Evolutionary conservation across 2,329 filamentous ascomycete genomes (phyloP).

Genomic region (Sporothrix globosa): DNA sequence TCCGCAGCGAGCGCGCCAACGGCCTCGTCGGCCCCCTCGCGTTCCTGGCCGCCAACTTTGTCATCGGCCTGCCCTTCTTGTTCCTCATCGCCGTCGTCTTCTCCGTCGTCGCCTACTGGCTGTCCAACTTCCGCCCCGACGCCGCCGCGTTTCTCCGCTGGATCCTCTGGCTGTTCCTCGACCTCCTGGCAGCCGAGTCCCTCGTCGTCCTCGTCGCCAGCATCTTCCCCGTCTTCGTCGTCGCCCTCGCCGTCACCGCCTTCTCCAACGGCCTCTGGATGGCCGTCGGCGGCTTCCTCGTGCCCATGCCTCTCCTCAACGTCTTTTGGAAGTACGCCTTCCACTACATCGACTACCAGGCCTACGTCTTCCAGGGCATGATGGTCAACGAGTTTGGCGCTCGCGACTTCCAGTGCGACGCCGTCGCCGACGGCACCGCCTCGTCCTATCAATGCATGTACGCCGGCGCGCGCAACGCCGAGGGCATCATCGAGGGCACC

Average conservation of each 20-base stretch:
- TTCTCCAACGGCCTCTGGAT: conserved; percentile 92
- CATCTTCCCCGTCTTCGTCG: conserved; percentile 77
- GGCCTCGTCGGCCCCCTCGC: conserved; percentile 75
- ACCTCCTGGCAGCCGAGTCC: conserved; percentile 79
- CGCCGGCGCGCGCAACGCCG: conserved; percentile 59
- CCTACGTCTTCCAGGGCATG: conserved; percentile 88
- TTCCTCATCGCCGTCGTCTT: conserved; percentile 78
- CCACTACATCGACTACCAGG: conserved; percentile 86
- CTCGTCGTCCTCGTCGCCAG: conserved; percentile 76
- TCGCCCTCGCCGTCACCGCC: conserved; percentile 75
- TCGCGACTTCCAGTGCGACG: conserved; percentile 63
- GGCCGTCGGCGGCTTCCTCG: conserved; percentile 81
- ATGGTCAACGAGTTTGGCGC: conserved; percentile 84
- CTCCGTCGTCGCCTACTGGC: conserved; percentile 76
- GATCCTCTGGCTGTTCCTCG: conserved; percentile 83
- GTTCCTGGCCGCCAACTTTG: conserved; percentile 77
- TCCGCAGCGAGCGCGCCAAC: conserved; percentile 77
- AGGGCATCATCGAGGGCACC: conserved; percentile 72
- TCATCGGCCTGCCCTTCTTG: conserved; percentile 79
- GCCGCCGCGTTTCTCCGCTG: conserved; percentile 72
- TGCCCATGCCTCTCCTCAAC: conserved; percentile 72
- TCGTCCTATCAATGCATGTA: conserved; percentile 70
- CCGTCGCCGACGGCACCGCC: conserved; percentile 32
- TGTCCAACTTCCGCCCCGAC: conserved; percentile 71
- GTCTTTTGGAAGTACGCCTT: conserved; percentile 86